These are phyloP conservation scores for Apiospora pterosperma DNA, from an alignment of 2,329 filamentous ascomycete genomes.

Conservation along the genomic window DNA sequence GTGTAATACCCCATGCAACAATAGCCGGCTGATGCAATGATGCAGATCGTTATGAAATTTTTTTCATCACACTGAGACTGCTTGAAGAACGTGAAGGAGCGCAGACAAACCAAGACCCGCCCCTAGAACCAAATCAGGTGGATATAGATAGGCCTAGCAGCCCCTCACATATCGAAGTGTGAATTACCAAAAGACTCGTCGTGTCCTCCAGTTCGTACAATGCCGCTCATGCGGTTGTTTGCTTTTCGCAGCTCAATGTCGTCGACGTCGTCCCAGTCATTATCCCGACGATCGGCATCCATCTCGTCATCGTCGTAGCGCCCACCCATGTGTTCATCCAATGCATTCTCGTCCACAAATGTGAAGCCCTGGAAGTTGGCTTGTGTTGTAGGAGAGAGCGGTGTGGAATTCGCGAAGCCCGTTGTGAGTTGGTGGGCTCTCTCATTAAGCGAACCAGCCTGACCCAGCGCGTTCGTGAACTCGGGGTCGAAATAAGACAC, in stretches of 20 bases:
- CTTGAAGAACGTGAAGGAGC: not conserved
- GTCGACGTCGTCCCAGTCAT: constrained; percentile 58
- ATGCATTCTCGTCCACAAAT: constrained; percentile 94
- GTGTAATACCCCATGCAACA: constrained; percentile 4
- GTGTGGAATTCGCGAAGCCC: constrained; percentile 79
- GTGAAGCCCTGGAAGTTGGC: constrained; percentile 99
- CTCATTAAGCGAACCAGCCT: constrained; percentile 84
- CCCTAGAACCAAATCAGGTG: constrained; percentile 2
- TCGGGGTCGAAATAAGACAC: constrained; percentile 98
- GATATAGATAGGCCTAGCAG: not conserved
- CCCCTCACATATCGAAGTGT: constrained; percentile 59
- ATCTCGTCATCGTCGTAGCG: constrained; percentile 55
- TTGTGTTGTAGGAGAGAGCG: constrained; percentile 90
- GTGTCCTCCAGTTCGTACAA: constrained; percentile 52
- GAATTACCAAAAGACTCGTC: constrained; percentile 62
- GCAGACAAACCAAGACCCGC: constrained; percentile 3
- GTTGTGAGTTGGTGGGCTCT: constrained; percentile 82
- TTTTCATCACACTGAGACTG: not conserved
- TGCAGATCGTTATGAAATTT: constrained; percentile 1
- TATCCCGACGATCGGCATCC: constrained; percentile 49
- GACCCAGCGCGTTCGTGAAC: constrained; percentile 91
- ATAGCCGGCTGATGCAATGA: constrained; percentile 6
- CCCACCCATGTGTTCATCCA: constrained; percentile 76
- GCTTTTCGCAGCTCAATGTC: constrained; percentile 49
- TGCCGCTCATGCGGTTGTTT: constrained; percentile 60